phyloP scores from a whole-genome alignment of 305 asterid genomes.

The Fraxinus sp. region DNA sequence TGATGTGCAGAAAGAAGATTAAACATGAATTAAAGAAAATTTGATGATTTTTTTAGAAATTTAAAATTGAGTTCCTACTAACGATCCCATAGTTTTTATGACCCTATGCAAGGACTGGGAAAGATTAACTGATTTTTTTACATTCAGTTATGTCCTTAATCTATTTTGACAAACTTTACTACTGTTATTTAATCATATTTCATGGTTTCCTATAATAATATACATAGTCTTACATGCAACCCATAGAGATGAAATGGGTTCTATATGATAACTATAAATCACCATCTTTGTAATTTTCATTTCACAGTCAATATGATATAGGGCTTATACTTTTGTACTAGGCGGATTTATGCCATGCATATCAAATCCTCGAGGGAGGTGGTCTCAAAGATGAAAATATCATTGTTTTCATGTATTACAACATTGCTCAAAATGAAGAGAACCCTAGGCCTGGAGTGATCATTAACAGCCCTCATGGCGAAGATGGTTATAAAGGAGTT shows the following conservation, averaged over 20 bases:
- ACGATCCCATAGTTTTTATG: not conserved
- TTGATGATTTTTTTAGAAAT: not conserved
- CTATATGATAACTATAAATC: not conserved
- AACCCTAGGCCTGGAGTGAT: slow-evolving; percentile 86
- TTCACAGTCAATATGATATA: slow-evolving; percentile 14
- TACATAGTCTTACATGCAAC: not conserved
- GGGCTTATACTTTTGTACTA: slow-evolving; percentile 23
- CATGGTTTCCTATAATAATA: not conserved
- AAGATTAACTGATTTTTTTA: not conserved
- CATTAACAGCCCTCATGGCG: slow-evolving; percentile 80
- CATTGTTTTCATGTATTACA: slow-evolving; percentile 49
- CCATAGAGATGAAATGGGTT: not conserved
- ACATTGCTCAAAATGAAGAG: slow-evolving; percentile 68
- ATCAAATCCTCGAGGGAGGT: slow-evolving; percentile 73
- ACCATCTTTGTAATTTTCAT: not conserved
- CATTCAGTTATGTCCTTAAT: not conserved
- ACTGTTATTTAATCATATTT: not conserved
- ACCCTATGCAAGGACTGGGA: not conserved
- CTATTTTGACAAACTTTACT: not conserved
- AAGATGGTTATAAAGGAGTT: slow-evolving; percentile 80
- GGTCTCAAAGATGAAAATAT: slow-evolving; percentile 93
- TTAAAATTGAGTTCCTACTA: not conserved
- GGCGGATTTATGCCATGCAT: slow-evolving; percentile 98
- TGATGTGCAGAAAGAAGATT: not conserved
- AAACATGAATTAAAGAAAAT: not conserved